Percentiles rank a stretch among this genome's conserved stretches.
Evolutionary conservation across 495 filamentous ascomycete species (phyloP).

Genomic region (Ascobolus immersus): DNA sequence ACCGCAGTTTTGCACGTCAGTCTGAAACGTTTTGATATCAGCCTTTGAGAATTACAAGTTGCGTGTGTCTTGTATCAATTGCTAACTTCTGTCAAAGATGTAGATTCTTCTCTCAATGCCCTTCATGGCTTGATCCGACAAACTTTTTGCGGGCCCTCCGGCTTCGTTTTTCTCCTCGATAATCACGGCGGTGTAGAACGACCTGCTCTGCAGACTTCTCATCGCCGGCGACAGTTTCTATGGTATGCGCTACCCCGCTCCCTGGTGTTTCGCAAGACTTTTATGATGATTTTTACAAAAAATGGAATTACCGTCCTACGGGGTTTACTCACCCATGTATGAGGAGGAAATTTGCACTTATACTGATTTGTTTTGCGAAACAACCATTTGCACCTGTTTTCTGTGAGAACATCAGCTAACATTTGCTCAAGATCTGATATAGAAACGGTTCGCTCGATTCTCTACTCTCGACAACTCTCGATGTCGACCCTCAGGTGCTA

Average conservation of each 20-base stretch:
- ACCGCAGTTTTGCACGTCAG: constrained; percentile 98
- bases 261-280: constrained; percentile 6
- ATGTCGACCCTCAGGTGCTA: not conserved
- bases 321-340: too few species aligned
- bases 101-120: not conserved
- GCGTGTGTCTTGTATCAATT: not conserved
- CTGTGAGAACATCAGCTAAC: constrained; percentile 32
- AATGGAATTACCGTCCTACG: constrained; percentile 99
- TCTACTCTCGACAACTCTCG: not conserved
- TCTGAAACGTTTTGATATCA: constrained; percentile 37
- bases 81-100: not conserved
- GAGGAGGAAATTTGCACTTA: constrained; percentile 28
- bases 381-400: constrained; percentile 63
- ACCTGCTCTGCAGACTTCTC: not conserved
- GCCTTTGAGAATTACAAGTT: not conserved
- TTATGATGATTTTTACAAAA: constrained; percentile 69
- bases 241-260: constrained; percentile 2
- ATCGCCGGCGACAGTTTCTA: not conserved
- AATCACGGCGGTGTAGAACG: not conserved
- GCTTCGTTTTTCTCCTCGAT: constrained; percentile 2
- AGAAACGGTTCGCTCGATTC: constrained; percentile 3
- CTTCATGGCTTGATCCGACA: constrained; percentile 5
- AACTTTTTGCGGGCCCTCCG: not conserved
- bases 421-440: not conserved
- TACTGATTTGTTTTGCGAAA: constrained; percentile 39